Conservation (phyloP, 106 monocot species). For the Amphibolis antarctica region DNA sequence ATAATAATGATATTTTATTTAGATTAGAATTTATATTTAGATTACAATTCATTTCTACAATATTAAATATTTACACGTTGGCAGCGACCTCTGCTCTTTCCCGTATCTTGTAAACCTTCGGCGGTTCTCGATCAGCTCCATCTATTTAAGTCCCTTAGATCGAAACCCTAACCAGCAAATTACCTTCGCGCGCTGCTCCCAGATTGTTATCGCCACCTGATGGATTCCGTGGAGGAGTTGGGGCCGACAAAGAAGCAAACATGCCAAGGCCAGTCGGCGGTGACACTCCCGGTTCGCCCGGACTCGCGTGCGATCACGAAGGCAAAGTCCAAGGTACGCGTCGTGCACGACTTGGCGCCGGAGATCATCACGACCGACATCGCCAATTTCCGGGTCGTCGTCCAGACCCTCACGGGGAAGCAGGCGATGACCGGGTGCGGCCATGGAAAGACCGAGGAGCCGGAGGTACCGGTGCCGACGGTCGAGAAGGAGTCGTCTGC, state of each 20-base stretch:
- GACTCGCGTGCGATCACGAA: conserved; percentile 8
- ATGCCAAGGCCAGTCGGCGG: background rate
- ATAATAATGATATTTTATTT: too few species aligned
- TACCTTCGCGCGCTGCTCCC: background rate
- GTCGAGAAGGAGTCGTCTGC: background rate
- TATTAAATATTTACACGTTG: too few species aligned
- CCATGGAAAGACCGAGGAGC: too few species aligned
- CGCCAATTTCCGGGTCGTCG: conserved; percentile 55
- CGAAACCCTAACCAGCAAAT: too few species aligned
- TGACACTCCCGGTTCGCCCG: conserved; percentile 1
- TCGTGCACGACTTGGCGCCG: conserved; percentile 63
- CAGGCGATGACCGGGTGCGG: background rate
- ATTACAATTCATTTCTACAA: too few species aligned
- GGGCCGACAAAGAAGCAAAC: background rate
- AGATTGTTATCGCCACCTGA: background rate
- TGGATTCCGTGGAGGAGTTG: background rate
- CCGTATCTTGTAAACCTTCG: too few species aligned
- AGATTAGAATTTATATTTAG: background rate
- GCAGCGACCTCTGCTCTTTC: too few species aligned
- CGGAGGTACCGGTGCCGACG: background rate
- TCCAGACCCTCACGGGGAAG: conserved; percentile 68
- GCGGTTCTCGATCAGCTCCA: too few species aligned
- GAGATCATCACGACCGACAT: conserved; percentile 72
- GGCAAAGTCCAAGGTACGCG: conserved; percentile 37
- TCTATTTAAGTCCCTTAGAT: background rate